A percentile compares a stretch with the other conserved stretches of the same genome.
Conservation (phyloP, 192 early-diverging fungal species). For the Allomyces javanicus region DNA sequence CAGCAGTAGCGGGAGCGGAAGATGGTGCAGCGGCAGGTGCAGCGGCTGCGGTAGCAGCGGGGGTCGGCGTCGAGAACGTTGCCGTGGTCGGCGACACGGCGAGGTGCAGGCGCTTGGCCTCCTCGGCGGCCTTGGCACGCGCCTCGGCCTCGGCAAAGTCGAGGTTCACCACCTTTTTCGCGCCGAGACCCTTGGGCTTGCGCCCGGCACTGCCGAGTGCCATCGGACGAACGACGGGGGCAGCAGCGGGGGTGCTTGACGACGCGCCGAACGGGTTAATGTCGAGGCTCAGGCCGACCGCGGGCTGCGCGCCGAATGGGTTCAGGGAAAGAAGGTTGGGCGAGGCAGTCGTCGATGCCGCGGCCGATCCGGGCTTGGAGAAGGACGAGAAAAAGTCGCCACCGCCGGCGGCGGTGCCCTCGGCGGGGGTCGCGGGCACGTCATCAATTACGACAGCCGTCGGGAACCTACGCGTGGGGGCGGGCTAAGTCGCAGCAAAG, state of each 20-base stretch:
- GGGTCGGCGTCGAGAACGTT: neutral
- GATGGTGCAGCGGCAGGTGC: neutral
- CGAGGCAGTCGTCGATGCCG: neutral
- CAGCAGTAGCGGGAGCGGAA: neutral
- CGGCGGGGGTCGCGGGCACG: constrained; percentile 7
- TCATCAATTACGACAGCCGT: constrained; percentile 16
- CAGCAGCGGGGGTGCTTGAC: neutral
- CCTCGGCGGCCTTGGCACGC: constrained; percentile 59
- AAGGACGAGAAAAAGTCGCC: constrained; percentile 42
- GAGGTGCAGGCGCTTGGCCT: constrained; percentile 3
- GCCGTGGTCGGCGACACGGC: neutral
- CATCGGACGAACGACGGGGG: constrained; percentile 5
- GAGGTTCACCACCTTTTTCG: constrained; percentile 53
- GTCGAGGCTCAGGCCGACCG: constrained; percentile 1
- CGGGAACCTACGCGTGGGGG: neutral
- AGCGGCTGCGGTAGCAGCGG: neutral
- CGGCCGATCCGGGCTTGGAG: constrained; percentile 5
- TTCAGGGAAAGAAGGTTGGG: too few relatives aligned
- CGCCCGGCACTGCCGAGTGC: constrained; percentile 1
- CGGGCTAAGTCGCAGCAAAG: too few relatives aligned
- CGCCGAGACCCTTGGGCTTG: constrained; percentile 48
- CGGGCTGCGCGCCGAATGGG: neutral
- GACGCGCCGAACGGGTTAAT: neutral
- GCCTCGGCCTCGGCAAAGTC: constrained; percentile 88
- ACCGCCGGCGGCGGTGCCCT: constrained; percentile 10